Percentiles rank a stretch among this genome's conserved stretches.
These are phyloP conservation scores for Ogataea chonburiensis DNA, from an alignment of 805 yeast genomes.

Conservation along the genomic window DNA sequence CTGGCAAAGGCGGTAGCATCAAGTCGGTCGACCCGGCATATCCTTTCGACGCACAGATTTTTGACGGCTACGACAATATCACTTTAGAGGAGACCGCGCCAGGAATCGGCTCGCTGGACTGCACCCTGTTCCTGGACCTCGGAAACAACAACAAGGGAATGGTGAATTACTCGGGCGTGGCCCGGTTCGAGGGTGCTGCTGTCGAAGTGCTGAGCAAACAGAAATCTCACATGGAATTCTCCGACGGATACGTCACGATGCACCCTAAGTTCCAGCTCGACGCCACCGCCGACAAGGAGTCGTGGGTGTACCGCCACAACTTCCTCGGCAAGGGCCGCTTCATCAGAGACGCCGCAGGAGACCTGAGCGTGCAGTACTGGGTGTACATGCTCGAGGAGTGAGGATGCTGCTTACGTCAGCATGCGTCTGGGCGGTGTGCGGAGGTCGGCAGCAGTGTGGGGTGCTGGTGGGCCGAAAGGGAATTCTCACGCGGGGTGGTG, in stretches of 20 bases:
- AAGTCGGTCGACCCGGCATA: constrained; percentile 36
- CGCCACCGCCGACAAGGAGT: constrained; percentile 41
- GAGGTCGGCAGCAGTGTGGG: too few relatives aligned
- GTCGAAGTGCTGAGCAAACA: constrained; percentile 37
- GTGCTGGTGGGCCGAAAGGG: too few relatives aligned
- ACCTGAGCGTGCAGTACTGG: constrained; percentile 53
- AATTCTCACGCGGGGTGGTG: too few relatives aligned
- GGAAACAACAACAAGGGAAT: constrained; percentile 34
- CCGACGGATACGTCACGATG: constrained; percentile 48
- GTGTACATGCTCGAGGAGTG: constrained; percentile 39
- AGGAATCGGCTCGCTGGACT: constrained; percentile 40
- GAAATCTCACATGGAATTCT: constrained; percentile 36
- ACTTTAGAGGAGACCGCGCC: constrained; percentile 33
- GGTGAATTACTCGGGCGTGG: constrained; percentile 51
- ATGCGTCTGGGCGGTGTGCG: too few relatives aligned
- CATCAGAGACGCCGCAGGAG: constrained; percentile 46
- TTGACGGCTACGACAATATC: constrained; percentile 50
- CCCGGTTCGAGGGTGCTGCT: constrained; percentile 38
- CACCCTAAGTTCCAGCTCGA: constrained; percentile 47
- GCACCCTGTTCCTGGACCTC: constrained; percentile 43
- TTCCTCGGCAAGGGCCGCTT: constrained; percentile 62
- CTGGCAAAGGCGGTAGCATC: constrained; percentile 36
- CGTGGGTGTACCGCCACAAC: constrained; percentile 51
- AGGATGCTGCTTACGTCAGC: too few relatives aligned
- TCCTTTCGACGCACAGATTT: constrained; percentile 40